Conservation (phyloP, 257 asterid species). For the Echium plantagineum region DNA sequence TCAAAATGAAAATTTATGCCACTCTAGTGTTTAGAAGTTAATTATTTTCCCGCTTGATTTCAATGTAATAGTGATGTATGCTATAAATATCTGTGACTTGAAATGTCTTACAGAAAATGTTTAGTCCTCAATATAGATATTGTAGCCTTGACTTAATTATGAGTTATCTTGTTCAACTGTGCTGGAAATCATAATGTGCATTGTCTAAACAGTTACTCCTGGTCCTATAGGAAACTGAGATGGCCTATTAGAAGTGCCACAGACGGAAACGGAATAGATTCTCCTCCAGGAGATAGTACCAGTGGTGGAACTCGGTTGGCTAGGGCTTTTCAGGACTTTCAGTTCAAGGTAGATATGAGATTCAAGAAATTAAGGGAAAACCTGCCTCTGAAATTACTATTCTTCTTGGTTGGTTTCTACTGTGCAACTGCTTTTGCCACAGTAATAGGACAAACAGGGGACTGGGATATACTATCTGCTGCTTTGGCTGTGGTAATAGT, state of each 20-base stretch:
- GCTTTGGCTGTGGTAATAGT: slow-evolving; percentile 83
- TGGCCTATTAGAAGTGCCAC: slow-evolving; percentile 64
- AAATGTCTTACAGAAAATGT: background rate
- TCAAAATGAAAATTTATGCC: background rate
- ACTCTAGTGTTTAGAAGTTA: background rate
- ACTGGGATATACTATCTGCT: slow-evolving; percentile 94
- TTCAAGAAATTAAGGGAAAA: slow-evolving; percentile 45
- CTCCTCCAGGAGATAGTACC: slow-evolving; percentile 31
- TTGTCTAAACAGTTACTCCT: background rate
- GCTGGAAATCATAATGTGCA: background rate
- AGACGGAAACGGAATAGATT: slow-evolving; percentile 40
- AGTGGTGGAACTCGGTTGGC: slow-evolving; percentile 59
- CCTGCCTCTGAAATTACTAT: slow-evolving; percentile 58
- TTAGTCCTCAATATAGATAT: background rate
- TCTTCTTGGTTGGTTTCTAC: slow-evolving; percentile 80
- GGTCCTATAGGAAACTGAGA: background rate
- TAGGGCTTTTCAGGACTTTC: slow-evolving; percentile 50
- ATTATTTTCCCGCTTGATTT: background rate
- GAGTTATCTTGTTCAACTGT: background rate
- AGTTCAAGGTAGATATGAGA: slow-evolving; percentile 29
- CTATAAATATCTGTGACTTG: background rate
- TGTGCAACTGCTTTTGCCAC: slow-evolving; percentile 93
- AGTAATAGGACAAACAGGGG: slow-evolving; percentile 94
- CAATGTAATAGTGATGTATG: background rate
- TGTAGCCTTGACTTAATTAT: background rate